Evolutionary conservation across 2,329 filamentous ascomycete genomes (phyloP).

Genomic region (Colletotrichum gloeosporioides): DNA sequence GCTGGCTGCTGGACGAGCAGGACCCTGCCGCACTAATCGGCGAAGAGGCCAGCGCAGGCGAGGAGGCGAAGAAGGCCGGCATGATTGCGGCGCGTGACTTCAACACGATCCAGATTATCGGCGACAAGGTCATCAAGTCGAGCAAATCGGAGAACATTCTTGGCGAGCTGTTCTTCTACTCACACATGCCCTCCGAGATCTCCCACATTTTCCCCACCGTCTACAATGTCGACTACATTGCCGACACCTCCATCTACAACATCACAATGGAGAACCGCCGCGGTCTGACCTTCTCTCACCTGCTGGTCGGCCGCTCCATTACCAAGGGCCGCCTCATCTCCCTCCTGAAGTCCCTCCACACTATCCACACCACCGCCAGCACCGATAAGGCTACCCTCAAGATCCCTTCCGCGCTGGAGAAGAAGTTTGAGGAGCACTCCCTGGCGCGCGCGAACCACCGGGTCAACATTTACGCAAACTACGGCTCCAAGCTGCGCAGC

Average conservation of each 20-base stretch:
- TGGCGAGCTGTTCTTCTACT: constrained; percentile 37
- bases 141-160: constrained; percentile 34
- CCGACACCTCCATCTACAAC: constrained; percentile 29
- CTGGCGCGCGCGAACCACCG: constrained; percentile 22
- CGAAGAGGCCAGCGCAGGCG: constrained; percentile 1
- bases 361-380: constrained; percentile 26
- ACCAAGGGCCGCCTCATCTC: constrained; percentile 30
- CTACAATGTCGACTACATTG: constrained; percentile 30
- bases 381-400: constrained; percentile 23
- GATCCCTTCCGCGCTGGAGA: constrained; percentile 25
- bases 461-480: constrained; percentile 32
- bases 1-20: constrained; percentile 32
- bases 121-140: constrained; percentile 34
- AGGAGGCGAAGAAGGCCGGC: constrained; percentile 27
- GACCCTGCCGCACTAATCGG: constrained; percentile 22
- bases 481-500: constrained; percentile 27
- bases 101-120: constrained; percentile 34
- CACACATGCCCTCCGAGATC: constrained; percentile 30
- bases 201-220: constrained; percentile 27
- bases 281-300: constrained; percentile 32
- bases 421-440: constrained; percentile 27
- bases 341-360: constrained; percentile 29
- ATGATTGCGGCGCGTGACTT: constrained; percentile 35
- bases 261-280: constrained; percentile 33
- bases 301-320: constrained; percentile 34